Base-by-base conservation (phyloP, 78 protist genomes). In the Pigoraptor vietnamica region DNA sequence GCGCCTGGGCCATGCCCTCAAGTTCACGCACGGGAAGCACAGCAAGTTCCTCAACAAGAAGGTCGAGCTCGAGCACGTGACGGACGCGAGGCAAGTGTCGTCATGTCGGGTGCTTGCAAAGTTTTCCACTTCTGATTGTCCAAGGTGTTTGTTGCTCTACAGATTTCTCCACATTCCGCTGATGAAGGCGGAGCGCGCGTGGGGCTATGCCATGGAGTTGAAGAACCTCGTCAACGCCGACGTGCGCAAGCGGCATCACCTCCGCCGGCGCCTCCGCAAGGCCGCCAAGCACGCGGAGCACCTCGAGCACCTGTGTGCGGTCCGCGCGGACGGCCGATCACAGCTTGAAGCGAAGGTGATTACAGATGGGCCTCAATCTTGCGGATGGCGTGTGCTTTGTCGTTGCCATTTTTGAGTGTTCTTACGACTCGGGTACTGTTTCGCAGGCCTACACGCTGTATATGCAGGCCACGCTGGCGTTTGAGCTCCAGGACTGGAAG, bases 161-260 rank as follows among this genome's bases (percentile, higher is more conserved):
- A 79, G 84, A 2, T 79, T 79, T 36, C 37, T 81, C 36, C 37
- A 33, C 37, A 81, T 81, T n/a, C 86, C 37, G 21, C 86, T 81
- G 86, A n/a, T 81, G 33, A n/a, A 81, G 86, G 86, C 86, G 36
- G 86, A 81, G 86, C 86, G 86, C 19, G 34, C 86, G 2, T 81
- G 86, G 86, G 37, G 38, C 38, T 81, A 81, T 36, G 86, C 86
- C 0, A 81, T 81, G 86, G 33, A 33, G 38, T 36, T 81, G 36
- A 81, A 81, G 86, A 1, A 2, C 2, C 37, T 23, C 19, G 37
- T 34, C 38, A 33, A 19, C 34, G 2, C 29, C 2, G 86, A 81
- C 0, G 29, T 2, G 38, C 86, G 86, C 86, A 81, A 81, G 37
- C 29, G 37, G 38, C 37, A 33, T 24, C 86, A 81, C 86, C 34